Evolutionary conservation across 208 protist species (phyloP), one percentile per base, ranked within the genome.

Genomic region (Trypanosoma caninum): DNA sequence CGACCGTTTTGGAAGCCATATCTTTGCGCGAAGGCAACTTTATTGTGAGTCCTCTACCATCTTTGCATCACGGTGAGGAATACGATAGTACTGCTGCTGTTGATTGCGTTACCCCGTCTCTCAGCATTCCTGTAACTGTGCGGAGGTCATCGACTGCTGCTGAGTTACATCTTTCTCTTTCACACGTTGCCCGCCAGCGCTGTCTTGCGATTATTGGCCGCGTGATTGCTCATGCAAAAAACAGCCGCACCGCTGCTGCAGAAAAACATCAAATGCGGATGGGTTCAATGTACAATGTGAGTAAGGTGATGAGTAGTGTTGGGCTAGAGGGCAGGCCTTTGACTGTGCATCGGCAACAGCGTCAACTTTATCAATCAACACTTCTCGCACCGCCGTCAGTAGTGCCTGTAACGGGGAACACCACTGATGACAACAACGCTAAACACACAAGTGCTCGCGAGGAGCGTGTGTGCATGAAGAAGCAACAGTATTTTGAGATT

Each of bases 151-250:
- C 60, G 18, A 11, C 18, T n/a, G 46, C n/a, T n/a, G 55, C 76
- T 35, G 71, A 80, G 13, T 53, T 89, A 34, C 69, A 69, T 44
- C 50, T 84, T 13, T 52, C 53, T 0, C 65, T 89, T 10, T 64
- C 79, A 11, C 30, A 64, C 22, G 38, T 67, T 35, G 59, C 71
- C 1, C 75, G 79, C 2, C 79, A 84, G 31, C 75, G 78, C 16
- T 65, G 58, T 28, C 31, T 64, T 53, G 79, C 77, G 22, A 71
- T 87, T 31, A 52, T 90, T 23, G 79, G 79, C 10, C 76, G 83
- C 5, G 61, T 81, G 37, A 71, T 65, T 37, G 23, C 48, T 0
- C 47, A 47, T 10, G 18, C 25, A 14, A 51, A 40, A 25, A 50
- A 65, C 18, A 22, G 4, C 38, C 14, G 40, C 11, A 7, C 35